Evolutionary conservation across 2,329 filamentous ascomycete species (phyloP).

Genomic region (Microsporum audouinii): DNA sequence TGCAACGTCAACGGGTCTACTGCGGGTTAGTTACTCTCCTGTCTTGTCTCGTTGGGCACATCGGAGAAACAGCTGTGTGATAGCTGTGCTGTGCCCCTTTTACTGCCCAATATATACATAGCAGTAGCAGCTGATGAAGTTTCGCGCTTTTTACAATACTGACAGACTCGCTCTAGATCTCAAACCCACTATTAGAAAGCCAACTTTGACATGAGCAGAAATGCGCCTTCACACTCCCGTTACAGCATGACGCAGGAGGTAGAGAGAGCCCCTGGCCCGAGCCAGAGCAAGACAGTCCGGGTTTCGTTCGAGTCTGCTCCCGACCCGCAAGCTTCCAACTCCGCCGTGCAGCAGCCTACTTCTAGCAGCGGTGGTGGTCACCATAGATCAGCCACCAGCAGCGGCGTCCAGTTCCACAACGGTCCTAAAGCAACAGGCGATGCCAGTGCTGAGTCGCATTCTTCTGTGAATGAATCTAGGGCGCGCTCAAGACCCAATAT

Average conservation of each 20-base stretch:
- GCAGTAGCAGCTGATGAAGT: neutral
- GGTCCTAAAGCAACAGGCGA: neutral
- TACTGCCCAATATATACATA: neutral
- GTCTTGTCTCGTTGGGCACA: neutral
- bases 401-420: neutral
- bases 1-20: neutral
- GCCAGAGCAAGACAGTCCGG: constrained; percentile 6
- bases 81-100: neutral
- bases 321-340: constrained; percentile 1
- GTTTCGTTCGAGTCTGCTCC: constrained; percentile 9
- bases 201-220: constrained; percentile 1
- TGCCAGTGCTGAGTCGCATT: neutral
- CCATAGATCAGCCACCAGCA: constrained; percentile 1
- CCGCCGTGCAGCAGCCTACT: neutral
- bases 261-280: constrained; percentile 3
- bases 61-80: neutral
- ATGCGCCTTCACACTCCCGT: neutral
- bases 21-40: neutral
- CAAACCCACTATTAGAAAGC: neutral
- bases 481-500: neutral
- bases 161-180: neutral
- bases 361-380: neutral
- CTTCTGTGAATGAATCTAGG: constrained; percentile 5
- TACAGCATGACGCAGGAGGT: constrained; percentile 6
- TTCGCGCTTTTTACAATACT: neutral